Conservation (phyloP, 208 protist species). For the Acanthamoeba triangularis region DNA sequence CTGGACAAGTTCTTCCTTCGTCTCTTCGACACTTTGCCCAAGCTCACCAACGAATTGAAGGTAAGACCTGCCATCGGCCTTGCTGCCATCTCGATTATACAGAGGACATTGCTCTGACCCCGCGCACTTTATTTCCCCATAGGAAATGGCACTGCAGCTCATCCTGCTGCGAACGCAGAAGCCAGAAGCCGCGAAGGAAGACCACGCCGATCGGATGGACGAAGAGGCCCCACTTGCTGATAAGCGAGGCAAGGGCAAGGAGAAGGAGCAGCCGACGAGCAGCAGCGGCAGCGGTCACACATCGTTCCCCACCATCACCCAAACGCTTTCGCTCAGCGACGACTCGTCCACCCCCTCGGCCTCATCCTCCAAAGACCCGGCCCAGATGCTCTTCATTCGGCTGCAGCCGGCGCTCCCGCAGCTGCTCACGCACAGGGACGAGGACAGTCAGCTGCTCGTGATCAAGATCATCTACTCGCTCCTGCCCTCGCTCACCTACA, state of each 20-base stretch:
- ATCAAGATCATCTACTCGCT: conserved; percentile 77
- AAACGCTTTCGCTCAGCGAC: conserved; percentile 32
- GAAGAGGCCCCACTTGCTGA: background rate
- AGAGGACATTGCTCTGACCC: background rate
- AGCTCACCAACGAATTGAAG: conserved; percentile 78
- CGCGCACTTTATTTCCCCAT: background rate
- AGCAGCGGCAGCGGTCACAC: background rate
- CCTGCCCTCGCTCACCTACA: conserved; percentile 46
- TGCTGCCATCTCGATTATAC: too few relatives aligned
- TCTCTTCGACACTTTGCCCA: conserved; percentile 84
- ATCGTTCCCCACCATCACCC: conserved; percentile 36
- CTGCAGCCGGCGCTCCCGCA: conserved; percentile 72
- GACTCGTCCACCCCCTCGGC: background rate
- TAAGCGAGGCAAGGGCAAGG: conserved; percentile 44
- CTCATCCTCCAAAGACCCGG: background rate
- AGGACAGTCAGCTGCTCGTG: conserved; percentile 76
- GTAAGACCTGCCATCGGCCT: background rate
- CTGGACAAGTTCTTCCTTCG: conserved; percentile 85
- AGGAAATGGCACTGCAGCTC: conserved; percentile 80
- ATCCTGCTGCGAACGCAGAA: conserved; percentile 77
- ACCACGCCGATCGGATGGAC: conserved; percentile 49
- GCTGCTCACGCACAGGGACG: conserved; percentile 77
- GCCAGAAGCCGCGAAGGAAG: conserved; percentile 35
- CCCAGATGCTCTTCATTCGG: conserved; percentile 63
- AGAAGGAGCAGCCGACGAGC: background rate